phyloP scores from a whole-genome alignment of 345 rosid species.

The Salix koriyanagi region DNA sequence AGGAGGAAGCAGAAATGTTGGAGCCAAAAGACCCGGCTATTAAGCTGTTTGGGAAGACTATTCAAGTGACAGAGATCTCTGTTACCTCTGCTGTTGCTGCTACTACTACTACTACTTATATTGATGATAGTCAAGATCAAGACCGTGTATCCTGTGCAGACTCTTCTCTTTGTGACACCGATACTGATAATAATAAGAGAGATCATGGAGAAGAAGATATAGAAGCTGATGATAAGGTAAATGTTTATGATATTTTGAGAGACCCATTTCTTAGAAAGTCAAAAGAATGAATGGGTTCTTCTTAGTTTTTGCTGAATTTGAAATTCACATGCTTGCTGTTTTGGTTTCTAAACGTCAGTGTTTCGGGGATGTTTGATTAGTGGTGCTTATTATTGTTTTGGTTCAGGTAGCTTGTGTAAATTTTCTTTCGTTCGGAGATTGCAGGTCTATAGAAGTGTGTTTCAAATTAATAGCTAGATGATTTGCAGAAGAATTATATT shows the following conservation, averaged over 20 bases:
- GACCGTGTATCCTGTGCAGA: slow-evolving; percentile 33
- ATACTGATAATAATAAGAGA: slow-evolving; percentile 10
- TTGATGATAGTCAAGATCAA: slow-evolving; percentile 35
- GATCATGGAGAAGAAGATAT: slow-evolving; percentile 30
- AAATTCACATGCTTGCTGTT: neutral
- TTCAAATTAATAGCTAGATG: neutral
- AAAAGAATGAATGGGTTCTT: slow-evolving; percentile 13
- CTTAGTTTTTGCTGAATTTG: too few relatives aligned
- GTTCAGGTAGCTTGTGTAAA: too few relatives aligned
- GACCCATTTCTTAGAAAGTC: slow-evolving; percentile 22
- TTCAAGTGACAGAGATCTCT: slow-evolving; percentile 58
- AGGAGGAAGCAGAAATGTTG: slow-evolving; percentile 44
- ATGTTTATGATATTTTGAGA: slow-evolving; percentile 4
- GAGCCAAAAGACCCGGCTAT: slow-evolving; percentile 76
- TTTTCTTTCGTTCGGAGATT: neutral
- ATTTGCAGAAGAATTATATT: neutral
- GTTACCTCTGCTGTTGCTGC: neutral
- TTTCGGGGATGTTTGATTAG: neutral
- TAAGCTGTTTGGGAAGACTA: slow-evolving; percentile 86
- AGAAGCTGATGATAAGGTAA: slow-evolving; percentile 37
- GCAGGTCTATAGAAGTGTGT: neutral
- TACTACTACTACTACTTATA: neutral
- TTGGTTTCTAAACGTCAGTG: neutral
- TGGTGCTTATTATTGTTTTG: neutral
- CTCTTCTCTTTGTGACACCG: slow-evolving; percentile 23